Evolutionary conservation across 2,329 filamentous ascomycete genomes (phyloP).

Genomic region (Xylariaceae sp.): DNA sequence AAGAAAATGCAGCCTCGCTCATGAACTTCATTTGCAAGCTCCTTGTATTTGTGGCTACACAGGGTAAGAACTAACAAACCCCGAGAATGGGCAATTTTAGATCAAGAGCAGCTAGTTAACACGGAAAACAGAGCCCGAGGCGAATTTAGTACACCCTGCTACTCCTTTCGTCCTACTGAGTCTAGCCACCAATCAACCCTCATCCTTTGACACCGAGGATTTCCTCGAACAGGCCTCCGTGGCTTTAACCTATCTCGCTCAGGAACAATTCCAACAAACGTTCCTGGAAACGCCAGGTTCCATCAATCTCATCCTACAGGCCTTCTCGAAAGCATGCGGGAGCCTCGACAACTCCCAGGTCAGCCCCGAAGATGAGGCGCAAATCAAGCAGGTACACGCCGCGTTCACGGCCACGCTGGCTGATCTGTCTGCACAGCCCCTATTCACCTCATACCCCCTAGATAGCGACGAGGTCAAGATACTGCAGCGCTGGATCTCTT

Average conservation of each 20-base stretch:
- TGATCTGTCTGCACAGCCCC: slow-evolving; percentile 57
- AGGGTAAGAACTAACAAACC: slow-evolving; percentile 47
- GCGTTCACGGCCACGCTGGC: slow-evolving; percentile 59
- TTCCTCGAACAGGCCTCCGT: slow-evolving; percentile 60
- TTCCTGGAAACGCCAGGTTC: slow-evolving; percentile 51
- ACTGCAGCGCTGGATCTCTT: slow-evolving; percentile 56
- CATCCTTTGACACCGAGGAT: slow-evolving; percentile 58
- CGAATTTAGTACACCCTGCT: slow-evolving; percentile 49
- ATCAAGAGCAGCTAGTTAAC: slow-evolving; percentile 19
- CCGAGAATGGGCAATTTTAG: background rate
- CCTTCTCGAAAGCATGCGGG: slow-evolving; percentile 56
- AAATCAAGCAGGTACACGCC: slow-evolving; percentile 56
- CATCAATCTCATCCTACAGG: slow-evolving; percentile 53
- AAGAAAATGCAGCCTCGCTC: slow-evolving; percentile 50
- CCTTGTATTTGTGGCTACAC: slow-evolving; percentile 58
- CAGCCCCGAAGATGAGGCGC: slow-evolving; percentile 54
- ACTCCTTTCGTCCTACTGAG: slow-evolving; percentile 59
- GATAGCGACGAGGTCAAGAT: slow-evolving; percentile 50
- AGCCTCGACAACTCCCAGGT: slow-evolving; percentile 50
- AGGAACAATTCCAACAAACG: slow-evolving; percentile 57
- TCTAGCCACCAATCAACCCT: slow-evolving; percentile 52
- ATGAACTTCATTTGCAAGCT: slow-evolving; percentile 64
- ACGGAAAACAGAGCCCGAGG: slow-evolving; percentile 53
- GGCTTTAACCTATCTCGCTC: slow-evolving; percentile 62
- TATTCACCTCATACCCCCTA: slow-evolving; percentile 54